Evolutionary conservation across 257 asterid species (phyloP).

Genomic region (Solanum pennellii): DNA sequence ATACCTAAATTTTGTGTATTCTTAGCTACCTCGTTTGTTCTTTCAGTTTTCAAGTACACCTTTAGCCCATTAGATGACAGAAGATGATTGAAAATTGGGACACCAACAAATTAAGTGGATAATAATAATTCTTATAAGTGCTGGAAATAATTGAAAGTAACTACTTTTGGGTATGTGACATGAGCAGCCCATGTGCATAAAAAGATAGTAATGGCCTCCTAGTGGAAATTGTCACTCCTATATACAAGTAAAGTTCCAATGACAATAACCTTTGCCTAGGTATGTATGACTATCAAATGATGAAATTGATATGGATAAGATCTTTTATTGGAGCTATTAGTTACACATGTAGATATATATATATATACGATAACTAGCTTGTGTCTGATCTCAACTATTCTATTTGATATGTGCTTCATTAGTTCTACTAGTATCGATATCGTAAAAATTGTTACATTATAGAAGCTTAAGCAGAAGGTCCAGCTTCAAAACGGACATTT

Average conservation of each 20-base stretch:
- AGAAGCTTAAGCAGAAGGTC: no score
- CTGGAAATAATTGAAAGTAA: not conserved
- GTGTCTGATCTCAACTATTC: not conserved
- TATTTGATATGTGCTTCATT: not conserved
- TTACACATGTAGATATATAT: no score
- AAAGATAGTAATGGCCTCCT: not conserved
- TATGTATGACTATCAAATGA: not conserved
- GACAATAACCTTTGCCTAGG: not conserved
- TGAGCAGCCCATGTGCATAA: not conserved
- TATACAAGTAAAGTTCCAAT: not conserved
- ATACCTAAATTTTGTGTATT: not conserved
- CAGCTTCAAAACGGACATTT: not conserved
- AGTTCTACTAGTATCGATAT: not conserved
- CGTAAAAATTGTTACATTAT: no score
- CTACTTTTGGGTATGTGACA: not conserved
- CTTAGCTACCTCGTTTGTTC: not conserved
- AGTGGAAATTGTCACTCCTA: not conserved
- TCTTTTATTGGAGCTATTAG: not conserved
- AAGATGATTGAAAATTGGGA: not conserved
- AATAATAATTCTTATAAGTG: not conserved
- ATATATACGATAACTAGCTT: not conserved
- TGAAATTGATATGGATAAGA: not conserved
- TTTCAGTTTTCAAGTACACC: not conserved
- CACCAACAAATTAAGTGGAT: not conserved
- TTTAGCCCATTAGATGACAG: not conserved